Base-by-base conservation (phyloP, 1,139 yeast species). In the Arxiozyma bovina region DNA sequence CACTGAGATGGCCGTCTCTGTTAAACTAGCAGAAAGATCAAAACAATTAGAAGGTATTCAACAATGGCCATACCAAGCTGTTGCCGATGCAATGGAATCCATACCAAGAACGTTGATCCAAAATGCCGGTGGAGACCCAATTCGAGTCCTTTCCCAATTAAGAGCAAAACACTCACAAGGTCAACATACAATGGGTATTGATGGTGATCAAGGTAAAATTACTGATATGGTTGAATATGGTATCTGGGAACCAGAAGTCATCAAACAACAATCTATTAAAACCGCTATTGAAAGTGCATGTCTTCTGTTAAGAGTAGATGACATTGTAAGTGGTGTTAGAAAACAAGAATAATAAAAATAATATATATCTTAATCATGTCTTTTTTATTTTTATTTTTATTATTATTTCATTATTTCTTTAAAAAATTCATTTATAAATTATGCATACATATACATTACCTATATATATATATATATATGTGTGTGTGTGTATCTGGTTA, bases 51-150 rank as follows among this genome's bases (percentile, higher is more conserved):
- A 90, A 72, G 99, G 99, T 56, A 86, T 93, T 56, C 91, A 89
- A 55, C 99, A 94, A 74, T 91, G 96, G 96, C 99, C 99, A 53
- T 94, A 93, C 74, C 95, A 89, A 73, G 97, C 99, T 6, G 98
- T 93, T 56, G 96, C 98, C 22, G 98, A 93, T 74, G 98, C 99
- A 1, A 87, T 93, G 77, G 99, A 93, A 73, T 96, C 94, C 55
- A 90, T 93, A 64, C 98, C 99, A 64, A 84, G 99, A 75, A 94
- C 99, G 5, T 79, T 93, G 68, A 84, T 93, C 58, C 99, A 94
- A 74, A 93, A 93, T 74, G 90, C 99, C 62, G 99, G 99, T 64
- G 98, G 96, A 38, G 91, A 90, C 70, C 91, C 99, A 53, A 90
- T 93, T 67, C 81, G 95, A 71, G 78, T 88, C 23, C 78, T 93